These are phyloP conservation scores for Rhytidiadelphus loreus DNA, from an alignment of 225 moss, liverwort and hornwort genomes.

Conservation along the genomic window DNA sequence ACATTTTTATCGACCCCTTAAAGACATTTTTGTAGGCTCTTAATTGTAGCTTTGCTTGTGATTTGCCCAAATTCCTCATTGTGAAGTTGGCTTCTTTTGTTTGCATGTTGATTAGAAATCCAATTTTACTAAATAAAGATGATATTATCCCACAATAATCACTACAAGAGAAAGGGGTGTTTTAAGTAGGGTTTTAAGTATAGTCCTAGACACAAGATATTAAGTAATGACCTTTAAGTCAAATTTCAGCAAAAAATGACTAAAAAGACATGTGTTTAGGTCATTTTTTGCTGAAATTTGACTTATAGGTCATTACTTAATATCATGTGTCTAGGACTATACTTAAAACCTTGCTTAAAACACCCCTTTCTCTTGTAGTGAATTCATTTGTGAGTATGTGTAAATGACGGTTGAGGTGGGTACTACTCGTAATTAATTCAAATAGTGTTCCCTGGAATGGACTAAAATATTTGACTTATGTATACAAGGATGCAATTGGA, in stretches of 20 bases:
- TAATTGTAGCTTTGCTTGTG: background rate
- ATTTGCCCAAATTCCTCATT: background rate
- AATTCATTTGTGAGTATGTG: background rate
- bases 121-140: background rate
- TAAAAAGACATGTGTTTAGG: too few relatives aligned
- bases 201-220: too few relatives aligned
- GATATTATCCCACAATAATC: background rate
- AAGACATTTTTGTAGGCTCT: background rate
- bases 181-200: too few relatives aligned
- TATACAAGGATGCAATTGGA: background rate
- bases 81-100: background rate
- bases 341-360: too few relatives aligned
- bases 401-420: fast-evolving
- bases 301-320: too few relatives aligned
- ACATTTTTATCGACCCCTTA: background rate
- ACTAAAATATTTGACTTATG: background rate
- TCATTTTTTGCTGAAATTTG: too few relatives aligned
- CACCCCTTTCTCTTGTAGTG: too few relatives aligned
- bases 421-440: background rate
- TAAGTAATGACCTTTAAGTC: too few relatives aligned
- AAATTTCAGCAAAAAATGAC: too few relatives aligned
- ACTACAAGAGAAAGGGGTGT: too few relatives aligned
- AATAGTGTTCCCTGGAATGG: background rate
- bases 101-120: background rate
- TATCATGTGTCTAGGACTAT: too few relatives aligned